Evolutionary conservation across 1,284 basidiomycete genomes (phyloP).

Genomic region (Flammula alnicola): DNA sequence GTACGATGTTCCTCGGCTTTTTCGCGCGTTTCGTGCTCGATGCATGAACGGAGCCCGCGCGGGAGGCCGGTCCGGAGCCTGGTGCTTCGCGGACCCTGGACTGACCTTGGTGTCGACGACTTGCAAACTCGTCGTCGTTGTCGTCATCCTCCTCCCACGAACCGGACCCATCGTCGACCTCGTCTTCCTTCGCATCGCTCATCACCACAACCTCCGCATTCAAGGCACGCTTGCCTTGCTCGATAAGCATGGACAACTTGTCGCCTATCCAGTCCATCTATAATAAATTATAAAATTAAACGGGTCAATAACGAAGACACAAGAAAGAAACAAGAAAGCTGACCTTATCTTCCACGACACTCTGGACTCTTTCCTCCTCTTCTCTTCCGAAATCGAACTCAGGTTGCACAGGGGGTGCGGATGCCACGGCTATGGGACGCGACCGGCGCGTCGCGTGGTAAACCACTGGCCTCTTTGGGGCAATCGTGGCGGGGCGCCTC

Average conservation of each 20-base stretch:
- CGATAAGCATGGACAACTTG: conserved; percentile 66
- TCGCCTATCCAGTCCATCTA: conserved; percentile 81
- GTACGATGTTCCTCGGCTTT: conserved; percentile 32
- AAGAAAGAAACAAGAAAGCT: conserved; percentile 17
- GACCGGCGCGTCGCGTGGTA: conserved; percentile 14
- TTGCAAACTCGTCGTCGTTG: conserved; percentile 3
- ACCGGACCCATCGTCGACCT: conserved; percentile 72
- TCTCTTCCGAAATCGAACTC: conserved; percentile 41
- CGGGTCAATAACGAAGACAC: neutral
- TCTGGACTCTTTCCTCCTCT: conserved; percentile 22
- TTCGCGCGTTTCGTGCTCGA: conserved; percentile 20
- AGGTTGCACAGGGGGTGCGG: conserved; percentile 25
- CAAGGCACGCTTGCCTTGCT: conserved; percentile 74
- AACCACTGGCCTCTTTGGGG: conserved; percentile 14
- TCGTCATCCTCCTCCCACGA: conserved; percentile 72
- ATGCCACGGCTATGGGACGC: conserved; percentile 1
- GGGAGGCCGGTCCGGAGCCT: conserved; percentile 25
- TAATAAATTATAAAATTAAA: too few species aligned
- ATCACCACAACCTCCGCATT: conserved; percentile 72
- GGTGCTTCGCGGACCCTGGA: too few species aligned
- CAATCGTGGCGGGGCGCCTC: conserved; percentile 3
- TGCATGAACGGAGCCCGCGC: conserved; percentile 27
- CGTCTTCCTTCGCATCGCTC: conserved; percentile 72
- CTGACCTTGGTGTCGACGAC: neutral
- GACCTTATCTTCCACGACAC: conserved; percentile 53